phyloP scores from a whole-genome alignment of 1,284 basidiomycete genomes.

The Cryptococcus sp. region DNA sequence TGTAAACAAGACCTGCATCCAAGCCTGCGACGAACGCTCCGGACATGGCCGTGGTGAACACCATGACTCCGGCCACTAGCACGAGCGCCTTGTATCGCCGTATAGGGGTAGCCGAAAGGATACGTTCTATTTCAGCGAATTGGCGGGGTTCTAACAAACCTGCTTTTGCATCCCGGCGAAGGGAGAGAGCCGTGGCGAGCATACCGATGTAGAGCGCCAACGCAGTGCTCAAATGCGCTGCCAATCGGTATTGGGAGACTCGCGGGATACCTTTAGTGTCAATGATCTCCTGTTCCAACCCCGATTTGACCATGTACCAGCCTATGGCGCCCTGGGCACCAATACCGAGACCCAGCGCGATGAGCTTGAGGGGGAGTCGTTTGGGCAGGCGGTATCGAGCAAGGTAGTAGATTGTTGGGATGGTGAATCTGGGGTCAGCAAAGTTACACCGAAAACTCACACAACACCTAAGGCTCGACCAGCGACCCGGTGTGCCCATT shows the following conservation, averaged over 20 bases:
- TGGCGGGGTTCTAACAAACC: conserved; percentile 20
- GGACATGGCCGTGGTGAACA: conserved; percentile 77
- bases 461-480: conserved; percentile 80
- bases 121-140: conserved; percentile 49
- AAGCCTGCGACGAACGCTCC: conserved; percentile 97
- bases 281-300: conserved; percentile 77
- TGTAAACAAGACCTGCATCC: conserved; percentile 93
- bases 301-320: conserved; percentile 99
- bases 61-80: conserved; percentile 64
- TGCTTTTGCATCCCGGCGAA: conserved; percentile 63
- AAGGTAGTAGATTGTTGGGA: conserved; percentile 74
- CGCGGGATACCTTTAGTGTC: conserved; percentile 78
- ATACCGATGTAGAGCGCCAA: conserved; percentile 87
- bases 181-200: conserved; percentile 74
- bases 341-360: conserved; percentile 70
- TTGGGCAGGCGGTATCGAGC: conserved; percentile 63
- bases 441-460: conserved; percentile 21
- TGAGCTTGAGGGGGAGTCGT: conserved; percentile 60
- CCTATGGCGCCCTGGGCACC: conserved; percentile 85
- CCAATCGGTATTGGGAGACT: conserved; percentile 94
- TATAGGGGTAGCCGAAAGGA: conserved; percentile 58
- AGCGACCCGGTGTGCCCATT: conserved; percentile 93
- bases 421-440: conserved; percentile 59
- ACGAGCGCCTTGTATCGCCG: conserved; percentile 60
- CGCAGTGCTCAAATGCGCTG: conserved; percentile 87